Percentiles rank a stretch among this genome's conserved stretches.
Evolutionary conservation across 805 yeast species (phyloP).

Genomic region (Wickerhamomyces subpelliculosus): DNA sequence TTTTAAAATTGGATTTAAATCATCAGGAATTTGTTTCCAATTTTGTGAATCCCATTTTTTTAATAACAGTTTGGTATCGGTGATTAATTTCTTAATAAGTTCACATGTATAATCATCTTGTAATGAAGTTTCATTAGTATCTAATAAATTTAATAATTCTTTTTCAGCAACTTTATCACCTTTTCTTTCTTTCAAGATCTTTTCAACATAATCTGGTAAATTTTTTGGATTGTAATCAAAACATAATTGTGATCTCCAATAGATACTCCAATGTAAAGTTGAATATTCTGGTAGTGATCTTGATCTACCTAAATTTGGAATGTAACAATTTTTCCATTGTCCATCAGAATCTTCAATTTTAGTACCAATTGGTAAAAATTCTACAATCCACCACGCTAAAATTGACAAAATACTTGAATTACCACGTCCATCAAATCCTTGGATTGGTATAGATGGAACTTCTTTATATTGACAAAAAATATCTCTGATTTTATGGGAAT

Average conservation of each 20-base stretch:
- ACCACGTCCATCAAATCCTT: conserved; percentile 34
- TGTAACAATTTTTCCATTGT: conserved; percentile 41
- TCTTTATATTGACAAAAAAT: conserved; percentile 7
- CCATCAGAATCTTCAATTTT: conserved; percentile 40
- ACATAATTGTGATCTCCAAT: conserved; percentile 45
- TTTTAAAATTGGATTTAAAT: conserved; percentile 14
- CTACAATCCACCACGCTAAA: conserved; percentile 56
- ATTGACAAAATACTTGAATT: conserved; percentile 19
- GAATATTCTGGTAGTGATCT: conserved; percentile 43
- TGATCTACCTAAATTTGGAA: conserved; percentile 51
- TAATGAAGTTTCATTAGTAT: background rate
- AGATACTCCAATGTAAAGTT: conserved; percentile 56
- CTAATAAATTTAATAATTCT: background rate
- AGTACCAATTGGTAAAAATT: conserved; percentile 51
- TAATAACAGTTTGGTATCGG: conserved; percentile 13
- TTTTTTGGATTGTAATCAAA: conserved; percentile 39
- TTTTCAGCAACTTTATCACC: background rate
- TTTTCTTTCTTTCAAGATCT: conserved; percentile 16
- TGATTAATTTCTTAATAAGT: conserved; percentile 5
- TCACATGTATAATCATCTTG: conserved; percentile 1
- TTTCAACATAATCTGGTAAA: conserved; percentile 30
- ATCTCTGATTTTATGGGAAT: conserved; percentile 1
- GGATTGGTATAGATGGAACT: conserved; percentile 19
- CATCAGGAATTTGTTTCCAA: conserved; percentile 31
- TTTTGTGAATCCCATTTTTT: conserved; percentile 20